Percentiles rank a stretch among this genome's conserved stretches.
Evolutionary conservation across 257 asterid species (phyloP).

Genomic region (Hygrophila difformis): DNA sequence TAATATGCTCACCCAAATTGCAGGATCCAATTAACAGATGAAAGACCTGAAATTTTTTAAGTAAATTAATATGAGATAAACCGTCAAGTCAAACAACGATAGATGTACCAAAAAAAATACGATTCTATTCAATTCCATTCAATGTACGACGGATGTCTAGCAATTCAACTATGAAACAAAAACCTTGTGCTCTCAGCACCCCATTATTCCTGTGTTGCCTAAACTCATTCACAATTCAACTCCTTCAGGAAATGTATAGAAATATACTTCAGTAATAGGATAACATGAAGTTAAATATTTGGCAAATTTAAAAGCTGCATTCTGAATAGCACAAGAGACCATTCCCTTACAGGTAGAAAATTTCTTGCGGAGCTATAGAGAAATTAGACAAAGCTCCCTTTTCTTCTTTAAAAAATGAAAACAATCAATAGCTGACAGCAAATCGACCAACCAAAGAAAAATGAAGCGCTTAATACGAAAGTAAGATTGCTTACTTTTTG

Average conservation of each 20-base stretch:
- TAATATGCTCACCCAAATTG: constrained; percentile 64
- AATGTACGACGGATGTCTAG: constrained; percentile 1
- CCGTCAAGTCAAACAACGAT: neutral
- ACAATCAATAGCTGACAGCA: neutral
- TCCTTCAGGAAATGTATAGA: neutral
- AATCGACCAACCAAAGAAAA: neutral
- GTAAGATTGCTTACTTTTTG: constrained; percentile 64
- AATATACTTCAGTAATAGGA: neutral
- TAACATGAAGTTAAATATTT: constrained; percentile 6
- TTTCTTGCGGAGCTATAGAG: too few species aligned
- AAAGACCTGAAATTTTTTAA: constrained; percentile 65
- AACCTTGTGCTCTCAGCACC: neutral
- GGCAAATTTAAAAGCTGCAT: neutral
- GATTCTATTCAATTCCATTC: constrained; percentile 1
- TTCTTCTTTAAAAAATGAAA: too few species aligned
- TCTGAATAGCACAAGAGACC: neutral
- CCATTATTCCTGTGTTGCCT: neutral
- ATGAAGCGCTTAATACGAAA: neutral
- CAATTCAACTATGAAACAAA: constrained; percentile 12
- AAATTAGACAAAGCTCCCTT: too few species aligned
- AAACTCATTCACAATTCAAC: neutral
- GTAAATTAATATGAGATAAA: constrained; percentile 16
- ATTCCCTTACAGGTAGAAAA: neutral
- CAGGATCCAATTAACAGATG: constrained; percentile 89
- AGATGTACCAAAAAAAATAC: too few species aligned